Evolutionary conservation across 2,329 filamentous ascomycete genomes (phyloP), one percentile per base, ranked within the genome.

Genomic region (Talaromyces amestolkiae): DNA sequence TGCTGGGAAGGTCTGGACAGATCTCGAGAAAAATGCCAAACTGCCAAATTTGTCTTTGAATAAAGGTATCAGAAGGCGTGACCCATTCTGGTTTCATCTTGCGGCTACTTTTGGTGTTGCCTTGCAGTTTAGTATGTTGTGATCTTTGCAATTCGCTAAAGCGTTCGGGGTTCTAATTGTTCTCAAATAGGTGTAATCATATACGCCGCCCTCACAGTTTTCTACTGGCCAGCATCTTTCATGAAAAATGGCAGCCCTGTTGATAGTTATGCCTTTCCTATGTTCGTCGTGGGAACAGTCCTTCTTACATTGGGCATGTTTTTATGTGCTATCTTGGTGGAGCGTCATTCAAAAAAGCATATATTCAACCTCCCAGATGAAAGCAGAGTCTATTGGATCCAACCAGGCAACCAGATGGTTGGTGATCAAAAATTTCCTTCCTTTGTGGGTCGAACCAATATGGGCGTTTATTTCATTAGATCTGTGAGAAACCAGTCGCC

Each of bases 351-450:
- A 1, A 71, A 63, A 9, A 69, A 73, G 70, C 71, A 70, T 61
- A 67, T 71, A 2, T 43, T 64, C 2, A 67, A 70, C 31, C 67
- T 71, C 1, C 65, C 69, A 24, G 72, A 68, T 9, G 69, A 70
- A 5, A 74, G 70, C 62, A 76, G 72, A 37, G 67, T 78, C 0
- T 77, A 74, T 64, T 79, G 77, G 78, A 51, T 79, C 0, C 78
- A 80, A 39, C 78, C 77, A 0, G 78, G 78, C 1, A 69, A 71
- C 0, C 77, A 80, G 19, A 58, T 68, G 13, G 71, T 78, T 3
- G 78, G 77, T 2, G 77, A 80, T 43, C 77, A 80, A 39, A 73
- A 73, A 0, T 78, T 79, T 31, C 73, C 75, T 13, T 69, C 77
- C 1, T 80, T 79, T 47, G 68, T 77, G 15, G 73, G 71, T 3